phyloP scores from a whole-genome alignment of 805 yeast genomes.

The Isabelozyma pseudorhagii region DNA sequence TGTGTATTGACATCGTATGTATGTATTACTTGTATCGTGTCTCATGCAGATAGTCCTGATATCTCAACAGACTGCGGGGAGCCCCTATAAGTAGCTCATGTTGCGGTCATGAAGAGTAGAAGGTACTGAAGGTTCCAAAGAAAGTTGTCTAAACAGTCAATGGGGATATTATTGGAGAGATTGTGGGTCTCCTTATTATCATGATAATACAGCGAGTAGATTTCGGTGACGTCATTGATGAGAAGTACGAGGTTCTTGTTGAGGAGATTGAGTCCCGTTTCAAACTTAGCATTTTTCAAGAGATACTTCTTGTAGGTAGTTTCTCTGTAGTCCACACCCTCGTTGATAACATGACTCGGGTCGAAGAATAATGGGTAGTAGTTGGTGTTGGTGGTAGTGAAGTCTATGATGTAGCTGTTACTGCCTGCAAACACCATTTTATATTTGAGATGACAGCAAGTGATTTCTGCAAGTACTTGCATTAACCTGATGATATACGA shows the following conservation, averaged over 20 bases:
- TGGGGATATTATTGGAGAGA: slow-evolving; percentile 22
- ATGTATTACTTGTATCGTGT: too few species aligned
- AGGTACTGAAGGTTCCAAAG: slow-evolving; percentile 40
- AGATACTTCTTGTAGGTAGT: slow-evolving; percentile 2
- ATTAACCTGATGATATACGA: slow-evolving; percentile 27
- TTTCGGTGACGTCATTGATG: slow-evolving; percentile 16
- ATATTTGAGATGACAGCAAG: slow-evolving; percentile 24
- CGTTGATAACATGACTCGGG: neutral
- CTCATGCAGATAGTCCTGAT: too few species aligned
- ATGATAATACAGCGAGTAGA: slow-evolving; percentile 3
- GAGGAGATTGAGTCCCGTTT: slow-evolving; percentile 28
- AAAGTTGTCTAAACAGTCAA: slow-evolving; percentile 38
- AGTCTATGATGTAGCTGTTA: slow-evolving; percentile 21
- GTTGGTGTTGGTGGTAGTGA: slow-evolving; percentile 1
- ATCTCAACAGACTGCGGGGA: neutral
- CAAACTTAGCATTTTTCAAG: slow-evolving; percentile 24
- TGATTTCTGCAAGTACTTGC: slow-evolving; percentile 18
- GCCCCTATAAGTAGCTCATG: neutral
- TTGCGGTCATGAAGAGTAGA: slow-evolving; percentile 31
- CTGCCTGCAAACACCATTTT: slow-evolving; percentile 21
- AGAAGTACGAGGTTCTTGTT: slow-evolving; percentile 27
- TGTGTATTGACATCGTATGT: too few species aligned
- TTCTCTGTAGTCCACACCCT: neutral
- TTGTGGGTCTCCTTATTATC: slow-evolving; percentile 2
- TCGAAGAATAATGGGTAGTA: slow-evolving; percentile 29